Conservation (phyloP, 108 stramenopile genomes). For the Cyclotella sp. region DNA sequence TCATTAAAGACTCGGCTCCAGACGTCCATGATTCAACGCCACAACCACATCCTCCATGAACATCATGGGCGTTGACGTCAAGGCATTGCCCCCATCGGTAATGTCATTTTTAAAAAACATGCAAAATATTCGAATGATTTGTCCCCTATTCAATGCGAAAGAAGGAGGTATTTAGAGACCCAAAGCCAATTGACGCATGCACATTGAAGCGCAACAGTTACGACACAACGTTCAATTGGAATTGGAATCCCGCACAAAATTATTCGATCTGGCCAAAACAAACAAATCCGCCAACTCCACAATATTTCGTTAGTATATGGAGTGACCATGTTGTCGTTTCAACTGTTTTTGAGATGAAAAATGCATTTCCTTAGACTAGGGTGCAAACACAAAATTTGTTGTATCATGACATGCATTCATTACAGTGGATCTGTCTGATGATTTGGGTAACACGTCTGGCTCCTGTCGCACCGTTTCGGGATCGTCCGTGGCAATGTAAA, state of each 20-base stretch:
- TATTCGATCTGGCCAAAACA: conserved; percentile 25
- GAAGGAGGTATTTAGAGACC: too few species aligned
- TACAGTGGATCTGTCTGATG: conserved; percentile 48
- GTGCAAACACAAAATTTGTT: conserved; percentile 36
- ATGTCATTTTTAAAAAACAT: too few species aligned
- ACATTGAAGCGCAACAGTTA: too few species aligned
- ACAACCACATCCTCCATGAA: too few species aligned
- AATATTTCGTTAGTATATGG: conserved; percentile 38
- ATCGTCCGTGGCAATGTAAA: conserved; percentile 49
- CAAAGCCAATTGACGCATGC: too few species aligned
- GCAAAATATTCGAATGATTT: too few species aligned
- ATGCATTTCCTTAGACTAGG: not conserved
- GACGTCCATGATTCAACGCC: too few species aligned
- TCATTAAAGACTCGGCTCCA: too few species aligned
- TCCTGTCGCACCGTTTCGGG: conserved; percentile 18
- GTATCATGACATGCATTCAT: conserved; percentile 63
- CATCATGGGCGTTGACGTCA: too few species aligned
- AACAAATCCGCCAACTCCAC: conserved; percentile 43
- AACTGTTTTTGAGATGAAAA: conserved; percentile 8
- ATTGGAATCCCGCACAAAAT: conserved; percentile 46
- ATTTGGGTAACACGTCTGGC: conserved; percentile 59
- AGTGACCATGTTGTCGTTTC: conserved; percentile 15
- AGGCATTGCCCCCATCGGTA: too few species aligned
- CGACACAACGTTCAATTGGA: conserved; percentile 19
- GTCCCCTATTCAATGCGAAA: too few species aligned